A percentile compares a stretch with the other conserved stretches of the same genome.
Conservation (phyloP, 352 stramenopile genomes). For the Pythium phragmitis region DNA sequence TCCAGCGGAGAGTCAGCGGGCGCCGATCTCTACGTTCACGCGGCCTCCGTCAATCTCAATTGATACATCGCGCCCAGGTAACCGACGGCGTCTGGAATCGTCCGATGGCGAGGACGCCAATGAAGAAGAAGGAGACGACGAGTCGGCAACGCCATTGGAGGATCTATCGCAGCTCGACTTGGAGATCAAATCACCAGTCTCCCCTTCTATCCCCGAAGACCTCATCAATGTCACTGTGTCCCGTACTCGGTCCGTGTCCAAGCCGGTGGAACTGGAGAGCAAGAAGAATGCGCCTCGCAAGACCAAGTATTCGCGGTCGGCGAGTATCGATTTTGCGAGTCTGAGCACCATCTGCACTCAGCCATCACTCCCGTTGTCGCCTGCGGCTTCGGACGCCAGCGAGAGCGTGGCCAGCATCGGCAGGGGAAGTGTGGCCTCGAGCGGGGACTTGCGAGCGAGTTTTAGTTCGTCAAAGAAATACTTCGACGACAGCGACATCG, state of each 20-base stretch:
- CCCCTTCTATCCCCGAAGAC: slow-evolving; percentile 20
- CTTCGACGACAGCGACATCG: slow-evolving; percentile 84
- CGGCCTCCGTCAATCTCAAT: slow-evolving; percentile 8
- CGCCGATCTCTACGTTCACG: not conserved
- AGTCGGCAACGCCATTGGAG: not conserved
- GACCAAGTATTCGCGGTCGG: slow-evolving; percentile 65
- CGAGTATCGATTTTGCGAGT: slow-evolving; percentile 73
- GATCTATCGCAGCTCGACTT: not conserved
- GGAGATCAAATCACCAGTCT: slow-evolving; percentile 3
- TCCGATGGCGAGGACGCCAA: slow-evolving; percentile 28
- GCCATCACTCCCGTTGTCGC: slow-evolving; percentile 2
- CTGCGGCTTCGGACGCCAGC: slow-evolving; percentile 13
- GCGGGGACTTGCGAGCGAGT: slow-evolving; percentile 29
- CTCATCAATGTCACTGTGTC: slow-evolving; percentile 1
- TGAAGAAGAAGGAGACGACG: slow-evolving; percentile 26
- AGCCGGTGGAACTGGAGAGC: not conserved
- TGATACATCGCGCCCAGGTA: slow-evolving; percentile 4
- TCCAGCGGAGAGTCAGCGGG: not conserved
- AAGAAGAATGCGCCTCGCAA: slow-evolving; percentile 28
- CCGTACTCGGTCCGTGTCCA: slow-evolving; percentile 10
- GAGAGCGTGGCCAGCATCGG: slow-evolving; percentile 16
- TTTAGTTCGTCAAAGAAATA: slow-evolving; percentile 44
- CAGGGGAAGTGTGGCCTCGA: slow-evolving; percentile 14
- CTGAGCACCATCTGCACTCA: slow-evolving; percentile 35
- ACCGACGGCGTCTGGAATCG: slow-evolving; percentile 18